These are phyloP conservation scores for Cercospora canescens DNA, from an alignment of 2,329 filamentous ascomycete species.

Conservation along the genomic window DNA sequence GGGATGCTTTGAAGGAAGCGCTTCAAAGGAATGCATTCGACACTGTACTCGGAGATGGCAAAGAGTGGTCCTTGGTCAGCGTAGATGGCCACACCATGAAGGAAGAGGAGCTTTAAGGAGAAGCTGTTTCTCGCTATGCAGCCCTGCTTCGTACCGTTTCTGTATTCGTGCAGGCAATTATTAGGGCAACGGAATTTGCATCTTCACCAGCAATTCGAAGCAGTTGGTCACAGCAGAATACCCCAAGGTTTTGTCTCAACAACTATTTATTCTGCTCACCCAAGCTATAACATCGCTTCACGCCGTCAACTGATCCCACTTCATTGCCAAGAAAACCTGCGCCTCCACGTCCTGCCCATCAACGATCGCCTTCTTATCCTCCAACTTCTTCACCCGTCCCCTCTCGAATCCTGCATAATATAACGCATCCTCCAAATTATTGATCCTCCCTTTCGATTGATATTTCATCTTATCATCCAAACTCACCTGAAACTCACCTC, in stretches of 20 bases:
- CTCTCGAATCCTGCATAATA: slow-evolving; percentile 32
- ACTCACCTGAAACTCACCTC: slow-evolving; percentile 21
- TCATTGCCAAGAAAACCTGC: slow-evolving; percentile 32
- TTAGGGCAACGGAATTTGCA: no score
- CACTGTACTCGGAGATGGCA: slow-evolving; percentile 25
- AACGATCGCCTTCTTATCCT: slow-evolving; percentile 22
- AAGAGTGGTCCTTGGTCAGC: slow-evolving; percentile 32
- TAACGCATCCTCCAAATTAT: slow-evolving; percentile 26
- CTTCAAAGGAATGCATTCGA: slow-evolving; percentile 27
- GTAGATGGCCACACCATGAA: slow-evolving; percentile 30
- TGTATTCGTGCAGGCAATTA: no score
- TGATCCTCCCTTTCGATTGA: slow-evolving; percentile 26
- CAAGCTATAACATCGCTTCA: no score
- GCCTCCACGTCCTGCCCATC: slow-evolving; percentile 25
- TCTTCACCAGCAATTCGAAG: no score
- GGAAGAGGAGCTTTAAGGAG: slow-evolving; percentile 34
- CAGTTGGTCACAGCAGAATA: no score
- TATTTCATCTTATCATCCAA: slow-evolving; percentile 31
- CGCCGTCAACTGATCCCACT: slow-evolving; percentile 29
- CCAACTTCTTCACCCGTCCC: slow-evolving; percentile 27
- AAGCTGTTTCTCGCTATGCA: no score
- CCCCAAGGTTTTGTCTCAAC: no score
- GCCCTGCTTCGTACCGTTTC: no score
- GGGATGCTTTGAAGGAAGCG: slow-evolving; percentile 18
- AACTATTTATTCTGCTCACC: neutral